Conservation (phyloP, 331 rosid species). For the Erythrophleum ivorense region DNA sequence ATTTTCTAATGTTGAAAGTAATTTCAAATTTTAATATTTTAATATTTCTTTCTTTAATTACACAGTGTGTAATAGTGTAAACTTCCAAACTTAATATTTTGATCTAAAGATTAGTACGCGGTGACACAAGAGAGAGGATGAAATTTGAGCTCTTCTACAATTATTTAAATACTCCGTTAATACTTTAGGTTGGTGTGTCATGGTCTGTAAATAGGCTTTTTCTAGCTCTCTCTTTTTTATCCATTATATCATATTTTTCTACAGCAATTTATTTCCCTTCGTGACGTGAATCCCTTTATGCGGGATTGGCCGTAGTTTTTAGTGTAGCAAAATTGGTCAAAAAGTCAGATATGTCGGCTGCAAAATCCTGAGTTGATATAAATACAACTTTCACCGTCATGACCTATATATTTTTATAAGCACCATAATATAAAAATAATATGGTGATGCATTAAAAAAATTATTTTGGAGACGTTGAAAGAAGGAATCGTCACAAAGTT, state of each 20-base stretch:
- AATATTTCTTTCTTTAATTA: too few species aligned
- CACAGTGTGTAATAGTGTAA: too few species aligned
- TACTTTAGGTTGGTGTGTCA: too few species aligned
- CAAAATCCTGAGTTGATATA: not conserved
- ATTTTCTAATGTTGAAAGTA: too few species aligned
- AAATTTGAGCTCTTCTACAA: too few species aligned
- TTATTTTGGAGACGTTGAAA: not conserved
- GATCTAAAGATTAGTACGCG: not conserved
- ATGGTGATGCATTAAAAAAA: not conserved
- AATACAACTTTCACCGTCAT: not conserved
- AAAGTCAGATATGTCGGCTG: conserved; percentile 15
- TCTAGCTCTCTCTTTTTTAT: not conserved
- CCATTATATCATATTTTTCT: not conserved
- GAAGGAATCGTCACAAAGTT: not conserved
- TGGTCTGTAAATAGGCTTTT: not conserved
- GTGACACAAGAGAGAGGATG: too few species aligned
- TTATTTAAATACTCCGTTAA: too few species aligned
- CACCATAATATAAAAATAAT: not conserved
- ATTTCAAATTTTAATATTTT: too few species aligned
- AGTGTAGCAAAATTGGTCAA: not conserved
- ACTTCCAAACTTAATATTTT: not conserved
- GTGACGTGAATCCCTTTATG: conserved; percentile 1
- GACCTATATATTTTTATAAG: not conserved
- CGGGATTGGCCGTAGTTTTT: not conserved
- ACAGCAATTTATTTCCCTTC: not conserved